Evolutionary conservation across 2,329 filamentous ascomycete genomes (phyloP).

Genomic region (Malbranchea zuffiana): DNA sequence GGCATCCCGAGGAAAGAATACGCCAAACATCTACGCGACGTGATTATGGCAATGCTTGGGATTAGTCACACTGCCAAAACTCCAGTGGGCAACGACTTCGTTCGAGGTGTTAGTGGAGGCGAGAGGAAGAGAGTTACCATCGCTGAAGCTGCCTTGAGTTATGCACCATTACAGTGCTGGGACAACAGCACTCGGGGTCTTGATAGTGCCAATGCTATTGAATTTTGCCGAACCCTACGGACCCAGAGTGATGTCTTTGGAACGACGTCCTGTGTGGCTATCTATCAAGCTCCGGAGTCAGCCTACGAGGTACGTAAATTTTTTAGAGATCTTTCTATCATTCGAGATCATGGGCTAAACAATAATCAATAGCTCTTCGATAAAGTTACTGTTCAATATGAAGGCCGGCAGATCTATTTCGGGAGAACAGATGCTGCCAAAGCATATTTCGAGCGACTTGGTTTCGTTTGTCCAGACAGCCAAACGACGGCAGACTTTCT

Average conservation of each 20-base stretch:
- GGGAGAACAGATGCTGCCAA: constrained; percentile 57
- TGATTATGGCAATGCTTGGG: constrained; percentile 36
- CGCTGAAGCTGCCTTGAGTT: constrained; percentile 68
- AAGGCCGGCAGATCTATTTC: constrained; percentile 64
- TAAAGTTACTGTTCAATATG: constrained; percentile 72
- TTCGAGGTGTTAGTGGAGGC: constrained; percentile 68
- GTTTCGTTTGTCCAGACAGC: constrained; percentile 60
- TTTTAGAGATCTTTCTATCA: too few species aligned
- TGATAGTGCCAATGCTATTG: constrained; percentile 56
- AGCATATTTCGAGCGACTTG: constrained; percentile 63
- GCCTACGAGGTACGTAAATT: constrained; percentile 47
- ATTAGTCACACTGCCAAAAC: constrained; percentile 80
- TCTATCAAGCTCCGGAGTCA: constrained; percentile 75
- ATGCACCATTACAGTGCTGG: constrained; percentile 61
- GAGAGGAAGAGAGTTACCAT: constrained; percentile 73
- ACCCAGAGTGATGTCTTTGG: constrained; percentile 74
- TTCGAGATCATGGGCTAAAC: neutral
- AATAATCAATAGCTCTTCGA: constrained; percentile 57
- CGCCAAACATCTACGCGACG: constrained; percentile 34
- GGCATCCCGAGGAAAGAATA: constrained; percentile 32
- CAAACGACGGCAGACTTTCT: constrained; percentile 74
- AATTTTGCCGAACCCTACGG: constrained; percentile 57
- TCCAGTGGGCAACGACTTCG: constrained; percentile 72
- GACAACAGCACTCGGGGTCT: constrained; percentile 62
- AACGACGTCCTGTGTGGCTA: constrained; percentile 70